phyloP scores from a whole-genome alignment of 2,329 filamentous ascomycete species.

The Ophiostoma australiae region DNA sequence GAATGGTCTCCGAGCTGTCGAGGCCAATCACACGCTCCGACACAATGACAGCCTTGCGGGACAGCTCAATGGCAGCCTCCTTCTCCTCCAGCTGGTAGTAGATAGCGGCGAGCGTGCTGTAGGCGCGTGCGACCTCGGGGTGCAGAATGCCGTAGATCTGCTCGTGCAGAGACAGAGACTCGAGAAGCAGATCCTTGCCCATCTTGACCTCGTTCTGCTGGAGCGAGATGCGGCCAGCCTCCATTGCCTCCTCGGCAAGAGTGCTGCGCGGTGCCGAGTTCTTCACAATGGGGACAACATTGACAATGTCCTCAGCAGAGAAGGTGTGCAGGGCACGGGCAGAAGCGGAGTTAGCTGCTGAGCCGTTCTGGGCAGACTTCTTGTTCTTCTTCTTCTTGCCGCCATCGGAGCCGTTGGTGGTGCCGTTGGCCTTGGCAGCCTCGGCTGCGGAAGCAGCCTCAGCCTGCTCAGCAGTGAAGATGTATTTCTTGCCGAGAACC shows the following conservation, averaged over 20 bases:
- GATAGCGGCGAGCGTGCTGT: constrained; percentile 90
- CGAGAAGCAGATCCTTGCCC: constrained; percentile 90
- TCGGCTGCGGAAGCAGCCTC: constrained; percentile 31
- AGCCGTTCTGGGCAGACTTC: constrained; percentile 53
- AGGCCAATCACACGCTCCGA: constrained; percentile 90
- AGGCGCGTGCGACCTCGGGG: constrained; percentile 90
- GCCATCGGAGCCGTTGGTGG: constrained; percentile 35
- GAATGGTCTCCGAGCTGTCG: constrained; percentile 86
- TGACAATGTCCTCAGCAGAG: constrained; percentile 76
- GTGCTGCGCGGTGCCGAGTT: constrained; percentile 87
- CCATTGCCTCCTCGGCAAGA: constrained; percentile 89
- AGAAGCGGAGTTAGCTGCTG: constrained; percentile 40
- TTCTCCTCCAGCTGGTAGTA: constrained; percentile 99
- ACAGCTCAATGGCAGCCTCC: constrained; percentile 87
- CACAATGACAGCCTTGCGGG: constrained; percentile 93
- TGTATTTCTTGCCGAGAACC: constrained; percentile 71
- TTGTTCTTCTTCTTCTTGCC: constrained; percentile 57
- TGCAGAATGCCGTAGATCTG: constrained; percentile 98
- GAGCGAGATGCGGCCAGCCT: constrained; percentile 93
- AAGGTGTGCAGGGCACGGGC: constrained; percentile 58
- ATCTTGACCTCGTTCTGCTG: constrained; percentile 93
- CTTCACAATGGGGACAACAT: constrained; percentile 91
- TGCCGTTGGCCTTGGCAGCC: constrained; percentile 32
- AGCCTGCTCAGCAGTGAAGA: constrained; percentile 48
- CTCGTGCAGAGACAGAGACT: constrained; percentile 92